These are phyloP conservation scores for Pyronema omphalodes DNA, from an alignment of 495 filamentous ascomycete species.

Conservation along the genomic window DNA sequence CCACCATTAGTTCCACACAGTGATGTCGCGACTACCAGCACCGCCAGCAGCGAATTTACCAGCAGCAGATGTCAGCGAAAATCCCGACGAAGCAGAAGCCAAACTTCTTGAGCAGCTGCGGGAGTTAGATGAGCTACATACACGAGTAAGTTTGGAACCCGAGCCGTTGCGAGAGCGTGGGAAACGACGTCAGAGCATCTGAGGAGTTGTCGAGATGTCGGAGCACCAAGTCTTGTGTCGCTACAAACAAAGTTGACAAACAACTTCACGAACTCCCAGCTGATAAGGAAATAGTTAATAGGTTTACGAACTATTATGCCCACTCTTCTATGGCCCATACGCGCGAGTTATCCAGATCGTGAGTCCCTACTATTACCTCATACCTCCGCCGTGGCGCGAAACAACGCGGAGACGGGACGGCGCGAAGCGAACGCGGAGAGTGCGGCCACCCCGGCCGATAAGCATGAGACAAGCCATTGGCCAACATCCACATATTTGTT, in stretches of 20 bases:
- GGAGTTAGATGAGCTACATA: constrained; percentile 20
- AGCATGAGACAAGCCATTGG: too few species aligned
- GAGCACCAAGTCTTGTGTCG: too few species aligned
- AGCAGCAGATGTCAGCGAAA: too few species aligned
- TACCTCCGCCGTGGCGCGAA: not conserved
- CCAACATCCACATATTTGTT: too few species aligned
- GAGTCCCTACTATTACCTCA: constrained; percentile 2
- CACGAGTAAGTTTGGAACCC: constrained; percentile 6
- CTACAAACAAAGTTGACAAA: not conserved
- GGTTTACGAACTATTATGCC: constrained; percentile 21
- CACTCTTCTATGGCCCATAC: constrained; percentile 12
- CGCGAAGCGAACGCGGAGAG: too few species aligned
- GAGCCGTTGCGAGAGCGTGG: not conserved
- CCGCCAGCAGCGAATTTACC: too few species aligned
- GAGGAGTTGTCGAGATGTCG: too few species aligned
- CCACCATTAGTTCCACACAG: too few species aligned
- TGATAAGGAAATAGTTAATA: constrained; percentile 7
- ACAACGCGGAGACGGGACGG: not conserved
- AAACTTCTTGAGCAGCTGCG: constrained; percentile 20
- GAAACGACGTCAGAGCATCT: not conserved
- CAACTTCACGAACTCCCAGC: not conserved
- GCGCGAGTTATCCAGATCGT: constrained; percentile 16
- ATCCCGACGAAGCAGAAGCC: constrained; percentile 6
- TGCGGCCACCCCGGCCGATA: too few species aligned
- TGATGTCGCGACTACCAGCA: too few species aligned